phyloP scores from a whole-genome alignment of 495 filamentous ascomycete species.

The Parathielavia hyrcaniae region DNA sequence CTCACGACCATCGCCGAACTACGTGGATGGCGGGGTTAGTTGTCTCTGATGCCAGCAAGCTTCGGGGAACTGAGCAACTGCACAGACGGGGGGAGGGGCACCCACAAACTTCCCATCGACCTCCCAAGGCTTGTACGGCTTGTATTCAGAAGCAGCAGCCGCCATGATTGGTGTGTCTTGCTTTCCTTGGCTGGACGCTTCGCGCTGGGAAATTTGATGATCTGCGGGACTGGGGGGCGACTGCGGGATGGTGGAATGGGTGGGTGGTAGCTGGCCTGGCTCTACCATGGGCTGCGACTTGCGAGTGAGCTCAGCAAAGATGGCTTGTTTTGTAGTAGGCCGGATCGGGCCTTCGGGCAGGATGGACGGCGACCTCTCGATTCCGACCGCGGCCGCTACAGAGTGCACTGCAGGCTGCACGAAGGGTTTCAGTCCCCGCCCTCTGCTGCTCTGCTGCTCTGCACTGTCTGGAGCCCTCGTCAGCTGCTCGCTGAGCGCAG shows the following conservation, averaged over 20 bases:
- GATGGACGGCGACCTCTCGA: background rate
- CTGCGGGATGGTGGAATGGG: too few relatives aligned
- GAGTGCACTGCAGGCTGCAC: too few relatives aligned
- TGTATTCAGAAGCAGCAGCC: background rate
- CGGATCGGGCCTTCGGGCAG: too few relatives aligned
- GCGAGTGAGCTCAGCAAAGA: background rate
- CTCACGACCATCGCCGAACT: constrained; percentile 68
- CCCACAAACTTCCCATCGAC: constrained; percentile 19
- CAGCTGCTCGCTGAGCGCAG: too few relatives aligned
- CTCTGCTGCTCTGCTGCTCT: too few relatives aligned
- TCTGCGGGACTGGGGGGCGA: background rate
- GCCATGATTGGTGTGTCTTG: background rate
- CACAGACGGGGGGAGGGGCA: background rate
- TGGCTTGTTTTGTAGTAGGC: background rate
- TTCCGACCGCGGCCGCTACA: background rate
- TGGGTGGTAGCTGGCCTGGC: background rate
- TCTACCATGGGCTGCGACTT: too few relatives aligned
- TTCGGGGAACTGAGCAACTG: constrained; percentile 34
- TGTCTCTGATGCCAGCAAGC: too few relatives aligned
- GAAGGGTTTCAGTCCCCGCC: too few relatives aligned
- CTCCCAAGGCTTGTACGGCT: constrained; percentile 16
- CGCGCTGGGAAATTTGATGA: background rate
- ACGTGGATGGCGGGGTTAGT: constrained; percentile 59
- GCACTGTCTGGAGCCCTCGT: too few relatives aligned
- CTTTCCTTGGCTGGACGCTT: background rate